Percentiles rank a stretch among this genome's conserved stretches.
Conservation (phyloP, 2,329 filamentous ascomycete species). For the Aspergillus terreus region DNA sequence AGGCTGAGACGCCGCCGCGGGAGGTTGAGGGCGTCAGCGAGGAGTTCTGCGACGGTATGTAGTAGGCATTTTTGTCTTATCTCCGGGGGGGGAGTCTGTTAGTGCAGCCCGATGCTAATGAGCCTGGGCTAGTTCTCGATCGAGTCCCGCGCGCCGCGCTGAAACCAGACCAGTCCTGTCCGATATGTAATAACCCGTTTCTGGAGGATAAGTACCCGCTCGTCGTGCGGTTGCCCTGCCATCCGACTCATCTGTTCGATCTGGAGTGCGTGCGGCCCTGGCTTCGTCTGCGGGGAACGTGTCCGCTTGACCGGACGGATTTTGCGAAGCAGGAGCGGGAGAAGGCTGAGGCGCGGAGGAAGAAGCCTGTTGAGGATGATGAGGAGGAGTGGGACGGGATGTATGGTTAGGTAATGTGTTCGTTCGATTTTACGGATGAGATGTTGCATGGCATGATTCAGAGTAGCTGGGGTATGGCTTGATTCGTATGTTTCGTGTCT, state of each 20-base stretch:
- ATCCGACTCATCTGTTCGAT: constrained; percentile 60
- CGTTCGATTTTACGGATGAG: too few relatives aligned
- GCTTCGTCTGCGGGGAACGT: constrained; percentile 62
- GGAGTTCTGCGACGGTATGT: constrained; percentile 53
- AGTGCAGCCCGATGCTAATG: neutral
- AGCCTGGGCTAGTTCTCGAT: constrained; percentile 47
- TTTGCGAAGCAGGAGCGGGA: constrained; percentile 54
- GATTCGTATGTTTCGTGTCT: too few relatives aligned
- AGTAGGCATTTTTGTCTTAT: neutral
- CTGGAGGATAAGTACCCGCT: constrained; percentile 62
- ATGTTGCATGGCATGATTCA: too few relatives aligned
- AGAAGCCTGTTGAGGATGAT: constrained; percentile 37
- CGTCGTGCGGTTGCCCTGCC: constrained; percentile 60
- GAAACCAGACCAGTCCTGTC: constrained; percentile 52
- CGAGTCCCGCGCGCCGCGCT: constrained; percentile 55
- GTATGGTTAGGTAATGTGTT: constrained; percentile 31
- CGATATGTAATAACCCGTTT: constrained; percentile 60
- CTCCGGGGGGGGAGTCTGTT: too few relatives aligned
- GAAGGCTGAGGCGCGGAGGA: constrained; percentile 49
- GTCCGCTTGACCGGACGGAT: constrained; percentile 59
- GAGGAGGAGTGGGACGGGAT: constrained; percentile 49
- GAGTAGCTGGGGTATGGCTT: too few relatives aligned
- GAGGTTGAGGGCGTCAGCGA: constrained; percentile 61
- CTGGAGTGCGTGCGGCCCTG: constrained; percentile 63
- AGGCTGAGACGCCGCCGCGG: constrained; percentile 56